Percentiles rank a stretch among this genome's conserved stretches.
Evolutionary conservation across 2,329 filamentous ascomycete genomes (phyloP).

Genomic region (Trichophyton schoenleinii): DNA sequence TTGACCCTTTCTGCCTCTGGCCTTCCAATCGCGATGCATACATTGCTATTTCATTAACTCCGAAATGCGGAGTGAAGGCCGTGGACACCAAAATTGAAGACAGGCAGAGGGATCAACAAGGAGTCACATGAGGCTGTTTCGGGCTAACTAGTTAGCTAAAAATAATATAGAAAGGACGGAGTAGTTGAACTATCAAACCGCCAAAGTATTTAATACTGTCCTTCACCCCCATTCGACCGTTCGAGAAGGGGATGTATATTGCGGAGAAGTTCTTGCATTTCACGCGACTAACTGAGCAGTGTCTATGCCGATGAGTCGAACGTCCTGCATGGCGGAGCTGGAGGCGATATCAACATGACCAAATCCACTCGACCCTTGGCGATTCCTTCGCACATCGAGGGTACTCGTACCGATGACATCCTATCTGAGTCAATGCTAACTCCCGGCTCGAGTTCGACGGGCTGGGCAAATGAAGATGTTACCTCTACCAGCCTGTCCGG

Average conservation of each 20-base stretch:
- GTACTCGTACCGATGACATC: neutral
- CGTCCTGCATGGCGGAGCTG: neutral
- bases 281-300: neutral
- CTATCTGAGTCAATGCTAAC: conserved; percentile 19
- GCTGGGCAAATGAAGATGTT: conserved; percentile 15
- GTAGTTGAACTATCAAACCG: neutral
- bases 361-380: neutral
- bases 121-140: neutral
- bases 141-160: neutral
- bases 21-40: neutral
- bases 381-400: neutral
- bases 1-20: neutral
- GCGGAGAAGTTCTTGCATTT: neutral
- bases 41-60: neutral
- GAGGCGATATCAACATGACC: conserved; percentile 4
- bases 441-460: conserved; percentile 22
- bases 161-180: neutral
- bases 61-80: neutral
- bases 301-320: neutral
- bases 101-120: neutral
- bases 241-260: neutral
- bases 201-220: neutral
- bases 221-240: neutral
- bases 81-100: no score
- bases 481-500: conserved; percentile 2